Evolutionary conservation across 305 asterid genomes (phyloP), one percentile per base, ranked within the genome.

Genomic region (Fraxinus floribunda): DNA sequence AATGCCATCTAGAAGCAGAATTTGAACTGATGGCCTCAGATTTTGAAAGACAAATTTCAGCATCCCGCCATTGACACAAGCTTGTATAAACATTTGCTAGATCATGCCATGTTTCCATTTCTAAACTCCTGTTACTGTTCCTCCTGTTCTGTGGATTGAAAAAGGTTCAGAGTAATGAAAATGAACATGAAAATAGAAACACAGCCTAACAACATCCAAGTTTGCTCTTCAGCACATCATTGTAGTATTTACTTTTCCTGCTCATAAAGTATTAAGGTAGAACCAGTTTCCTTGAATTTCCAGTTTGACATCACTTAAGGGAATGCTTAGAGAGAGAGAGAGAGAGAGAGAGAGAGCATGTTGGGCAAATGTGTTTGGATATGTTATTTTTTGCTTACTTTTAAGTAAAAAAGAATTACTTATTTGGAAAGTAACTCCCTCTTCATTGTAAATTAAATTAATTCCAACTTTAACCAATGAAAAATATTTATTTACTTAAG

Each of bases 61-160:
- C 97, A 84, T 95, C 99, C n/a, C 88, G 89, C 98, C 97, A 94
- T 84, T 91, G 99, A 24, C 94, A 94, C 81, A 95, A 84, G 87
- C 94, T 89, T 57, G 88, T 87, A 82, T 89, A 89, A 74, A 92
- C 89, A 20, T 93, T 90, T 3, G 98, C 97, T 20, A 95, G 90
- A 86, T 94, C 99, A 36, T 94, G 98, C 99, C 99, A 95, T 57
- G 93, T 92, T 90, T 94, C 97, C 92, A 92, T 85, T 91, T 95
- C 99, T 79, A 93, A 82, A 77, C 83, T 91, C 72, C 85, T 84
- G 16, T 44, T 35, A 70, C 57, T 79, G 39, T 84, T 87, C 82
- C 88, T 85, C 89, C 81, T 85, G 81, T 88, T 88, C 97, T 91
- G 95, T 72, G 75, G 76, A 87, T 34, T 13, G 24, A 29, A 85